Percentiles rank a stretch among this genome's conserved stretches.
Conservation (phyloP, 768 basidiomycete species). For the Gloeostereum incarnatum region DNA sequence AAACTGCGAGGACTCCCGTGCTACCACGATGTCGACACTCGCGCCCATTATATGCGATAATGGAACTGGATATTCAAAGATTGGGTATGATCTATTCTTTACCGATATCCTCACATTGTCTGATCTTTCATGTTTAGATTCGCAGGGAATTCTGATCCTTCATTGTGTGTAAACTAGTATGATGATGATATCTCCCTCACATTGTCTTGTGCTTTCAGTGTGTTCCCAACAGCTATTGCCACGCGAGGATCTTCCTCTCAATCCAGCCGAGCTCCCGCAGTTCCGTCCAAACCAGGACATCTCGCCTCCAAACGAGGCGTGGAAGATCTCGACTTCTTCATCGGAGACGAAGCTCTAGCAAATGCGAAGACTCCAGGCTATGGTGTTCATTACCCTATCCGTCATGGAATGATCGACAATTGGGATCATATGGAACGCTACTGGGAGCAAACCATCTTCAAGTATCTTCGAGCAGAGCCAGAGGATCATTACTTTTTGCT, state of each 20-base stretch:
- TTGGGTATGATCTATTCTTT: constrained; percentile 68
- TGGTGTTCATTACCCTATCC: constrained; percentile 91
- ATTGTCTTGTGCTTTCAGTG: constrained; percentile 31
- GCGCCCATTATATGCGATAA: constrained; percentile 98
- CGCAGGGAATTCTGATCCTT: constrained; percentile 98
- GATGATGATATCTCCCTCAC: background rate
- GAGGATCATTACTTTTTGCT: constrained; percentile 98
- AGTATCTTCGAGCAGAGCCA: constrained; percentile 95
- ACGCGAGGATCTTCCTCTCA: constrained; percentile 68
- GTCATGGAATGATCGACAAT: constrained; percentile 96
- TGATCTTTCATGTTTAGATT: constrained; percentile 42
- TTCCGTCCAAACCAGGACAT: constrained; percentile 82
- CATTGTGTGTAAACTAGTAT: constrained; percentile 83
- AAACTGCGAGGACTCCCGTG: no score
- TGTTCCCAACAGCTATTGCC: constrained; percentile 97
- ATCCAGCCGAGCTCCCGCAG: constrained; percentile 59
- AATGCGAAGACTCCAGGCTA: constrained; percentile 94
- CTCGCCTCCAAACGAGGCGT: constrained; percentile 95
- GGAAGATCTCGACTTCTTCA: constrained; percentile 99
- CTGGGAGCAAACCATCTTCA: constrained; percentile 99
- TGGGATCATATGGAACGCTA: constrained; percentile 99
- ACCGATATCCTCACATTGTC: background rate
- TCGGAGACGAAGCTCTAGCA: constrained; percentile 95
- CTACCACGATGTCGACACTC: constrained; percentile 61
- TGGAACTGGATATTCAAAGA: constrained; percentile 95